A percentile compares a stretch with the other conserved stretches of the same genome.
phyloP scores from a whole-genome alignment of 2,329 filamentous ascomycete genomes.

The Penicillium sp. region DNA sequence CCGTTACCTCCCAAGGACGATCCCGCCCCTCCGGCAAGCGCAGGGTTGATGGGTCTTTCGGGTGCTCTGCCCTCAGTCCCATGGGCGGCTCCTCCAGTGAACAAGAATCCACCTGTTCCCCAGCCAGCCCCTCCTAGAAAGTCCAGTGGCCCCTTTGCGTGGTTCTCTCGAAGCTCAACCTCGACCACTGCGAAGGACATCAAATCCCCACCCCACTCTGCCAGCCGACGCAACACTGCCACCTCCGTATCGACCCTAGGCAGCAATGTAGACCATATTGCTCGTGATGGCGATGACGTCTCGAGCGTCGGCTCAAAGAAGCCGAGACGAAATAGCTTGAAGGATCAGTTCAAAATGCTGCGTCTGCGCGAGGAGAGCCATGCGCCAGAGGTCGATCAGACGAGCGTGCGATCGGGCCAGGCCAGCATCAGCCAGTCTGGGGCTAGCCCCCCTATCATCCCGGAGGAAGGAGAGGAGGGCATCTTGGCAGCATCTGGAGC shows the following conservation, averaged over 20 bases:
- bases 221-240: slow-evolving; percentile 67
- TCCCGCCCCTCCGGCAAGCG: slow-evolving; percentile 28
- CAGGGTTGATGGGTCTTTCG: slow-evolving; percentile 59
- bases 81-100: slow-evolving; percentile 61
- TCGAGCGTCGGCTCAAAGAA: slow-evolving; percentile 47
- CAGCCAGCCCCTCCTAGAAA: slow-evolving; percentile 58
- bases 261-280: slow-evolving; percentile 72
- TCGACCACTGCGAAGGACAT: slow-evolving; percentile 49
- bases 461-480: slow-evolving; percentile 47
- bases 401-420: slow-evolving; percentile 47
- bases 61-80: slow-evolving; percentile 70
- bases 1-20: slow-evolving; percentile 36
- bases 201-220: slow-evolving; percentile 53
- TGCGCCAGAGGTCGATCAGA: slow-evolving; percentile 56
- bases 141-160: slow-evolving; percentile 82
- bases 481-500: slow-evolving; percentile 27
- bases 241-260: slow-evolving; percentile 75
- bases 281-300: slow-evolving; percentile 64
- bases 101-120: slow-evolving; percentile 38
- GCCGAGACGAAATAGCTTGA: slow-evolving; percentile 62
- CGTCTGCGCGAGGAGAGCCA: slow-evolving; percentile 71
- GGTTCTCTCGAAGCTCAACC: slow-evolving; percentile 68
- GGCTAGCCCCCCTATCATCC: slow-evolving; percentile 49
- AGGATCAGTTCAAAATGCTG: slow-evolving; percentile 75
- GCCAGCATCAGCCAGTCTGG: slow-evolving; percentile 44